Conservation (phyloP, 352 stramenopile species). For the Phytophthora crassamura region DNA sequence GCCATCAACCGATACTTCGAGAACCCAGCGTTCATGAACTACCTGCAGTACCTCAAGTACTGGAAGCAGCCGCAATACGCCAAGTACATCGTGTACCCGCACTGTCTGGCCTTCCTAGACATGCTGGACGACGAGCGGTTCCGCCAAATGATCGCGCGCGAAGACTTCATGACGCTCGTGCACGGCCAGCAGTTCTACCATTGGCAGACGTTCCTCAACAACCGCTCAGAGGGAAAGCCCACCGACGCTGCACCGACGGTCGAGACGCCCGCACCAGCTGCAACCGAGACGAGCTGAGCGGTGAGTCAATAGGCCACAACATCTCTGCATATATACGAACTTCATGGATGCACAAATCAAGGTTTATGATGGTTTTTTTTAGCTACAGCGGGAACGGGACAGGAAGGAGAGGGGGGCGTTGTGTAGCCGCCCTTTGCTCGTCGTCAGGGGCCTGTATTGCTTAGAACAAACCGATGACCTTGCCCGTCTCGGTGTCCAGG, state of each 20-base stretch:
- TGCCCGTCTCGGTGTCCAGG: conserved; percentile 93
- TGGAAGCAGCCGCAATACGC: conserved; percentile 93
- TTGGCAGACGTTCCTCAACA: conserved; percentile 90
- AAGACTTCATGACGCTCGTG: conserved; percentile 89
- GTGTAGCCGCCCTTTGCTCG: conserved; percentile 36
- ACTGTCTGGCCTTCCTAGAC: conserved; percentile 89
- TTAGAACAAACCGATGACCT: conserved; percentile 97
- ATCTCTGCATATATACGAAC: conserved; percentile 25
- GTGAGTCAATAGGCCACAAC: neutral
- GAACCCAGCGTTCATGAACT: conserved; percentile 90
- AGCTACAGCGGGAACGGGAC: conserved; percentile 7
- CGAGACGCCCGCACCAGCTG: conserved; percentile 9
- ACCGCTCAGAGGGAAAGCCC: conserved; percentile 60
- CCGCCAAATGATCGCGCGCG: conserved; percentile 86
- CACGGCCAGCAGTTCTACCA: conserved; percentile 91
- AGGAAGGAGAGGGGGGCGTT: conserved; percentile 32
- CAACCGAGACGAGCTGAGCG: conserved; percentile 31
- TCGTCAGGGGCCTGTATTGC: conserved; percentile 2
- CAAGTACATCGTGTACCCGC: conserved; percentile 91
- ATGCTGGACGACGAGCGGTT: conserved; percentile 90
- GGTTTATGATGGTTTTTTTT: conserved; percentile 17
- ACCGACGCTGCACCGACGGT: conserved; percentile 23
- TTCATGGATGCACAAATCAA: conserved; percentile 14
- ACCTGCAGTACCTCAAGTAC: conserved; percentile 93
- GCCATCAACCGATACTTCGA: conserved; percentile 93